phyloP scores from a whole-genome alignment of 2,329 filamentous ascomycete species.

The Emericellopsis atlantica region DNA sequence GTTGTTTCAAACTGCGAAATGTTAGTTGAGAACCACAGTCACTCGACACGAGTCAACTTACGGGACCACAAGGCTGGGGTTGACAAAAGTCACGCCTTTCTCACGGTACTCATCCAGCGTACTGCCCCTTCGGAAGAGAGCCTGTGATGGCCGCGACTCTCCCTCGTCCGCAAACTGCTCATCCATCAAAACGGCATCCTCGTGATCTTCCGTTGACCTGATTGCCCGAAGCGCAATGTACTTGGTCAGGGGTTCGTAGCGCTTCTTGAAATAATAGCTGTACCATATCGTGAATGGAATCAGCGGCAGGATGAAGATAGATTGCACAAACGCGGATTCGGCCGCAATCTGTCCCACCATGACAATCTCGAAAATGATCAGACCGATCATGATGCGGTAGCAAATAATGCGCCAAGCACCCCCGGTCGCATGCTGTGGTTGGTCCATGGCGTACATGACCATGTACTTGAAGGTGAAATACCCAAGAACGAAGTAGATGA shows the following conservation, averaged over 20 bases:
- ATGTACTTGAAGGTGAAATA: slow-evolving; percentile 96
- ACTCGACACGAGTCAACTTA: slow-evolving; percentile 25
- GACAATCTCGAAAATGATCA: slow-evolving; percentile 81
- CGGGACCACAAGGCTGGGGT: slow-evolving; percentile 59
- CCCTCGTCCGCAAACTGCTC: slow-evolving; percentile 21
- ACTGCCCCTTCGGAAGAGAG: slow-evolving; percentile 37
- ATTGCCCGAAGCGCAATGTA: slow-evolving; percentile 90
- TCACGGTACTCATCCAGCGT: slow-evolving; percentile 65
- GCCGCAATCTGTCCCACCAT: slow-evolving; percentile 80
- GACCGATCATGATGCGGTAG: slow-evolving; percentile 74
- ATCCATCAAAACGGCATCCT: slow-evolving; percentile 15
- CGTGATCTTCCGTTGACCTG: slow-evolving; percentile 31
- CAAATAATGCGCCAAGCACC: slow-evolving; percentile 95
- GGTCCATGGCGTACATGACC: slow-evolving; percentile 94
- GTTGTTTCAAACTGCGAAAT: slow-evolving; percentile 43
- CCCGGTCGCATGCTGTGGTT: slow-evolving; percentile 86
- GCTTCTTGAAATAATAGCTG: slow-evolving; percentile 64
- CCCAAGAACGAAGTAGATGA: slow-evolving; percentile 72
- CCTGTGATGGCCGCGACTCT: slow-evolving; percentile 21
- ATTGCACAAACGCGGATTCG: slow-evolving; percentile 58
- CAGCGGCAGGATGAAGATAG: slow-evolving; percentile 63
- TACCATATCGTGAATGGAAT: slow-evolving; percentile 80
- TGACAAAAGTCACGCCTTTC: slow-evolving; percentile 58
- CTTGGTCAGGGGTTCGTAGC: slow-evolving; percentile 78
- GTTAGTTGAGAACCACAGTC: slow-evolving; percentile 3